phyloP scores from a whole-genome alignment of 352 stramenopile genomes.

The Phytophthora syringae region DNA sequence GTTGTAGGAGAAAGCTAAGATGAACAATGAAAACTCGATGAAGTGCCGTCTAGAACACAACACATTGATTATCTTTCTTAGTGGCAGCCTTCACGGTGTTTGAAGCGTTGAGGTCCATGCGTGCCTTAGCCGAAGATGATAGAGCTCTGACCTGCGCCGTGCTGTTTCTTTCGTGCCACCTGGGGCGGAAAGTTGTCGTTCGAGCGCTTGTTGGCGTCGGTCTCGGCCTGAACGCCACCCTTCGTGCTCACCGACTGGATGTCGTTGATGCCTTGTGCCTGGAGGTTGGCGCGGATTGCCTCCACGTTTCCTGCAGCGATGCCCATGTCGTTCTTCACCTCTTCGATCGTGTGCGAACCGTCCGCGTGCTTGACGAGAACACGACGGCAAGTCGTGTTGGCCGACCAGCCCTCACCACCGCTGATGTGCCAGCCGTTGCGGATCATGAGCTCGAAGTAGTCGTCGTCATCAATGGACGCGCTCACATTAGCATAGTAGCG shows the following conservation, averaged over 20 bases:
- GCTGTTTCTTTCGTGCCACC: conserved; percentile 79
- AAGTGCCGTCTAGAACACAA: neutral
- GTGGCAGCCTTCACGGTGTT: no score
- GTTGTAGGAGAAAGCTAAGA: neutral
- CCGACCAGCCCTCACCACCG: conserved; percentile 79
- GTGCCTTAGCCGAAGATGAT: conserved; percentile 80
- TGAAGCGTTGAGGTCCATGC: neutral
- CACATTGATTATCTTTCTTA: conserved; percentile 12
- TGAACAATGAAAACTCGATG: neutral
- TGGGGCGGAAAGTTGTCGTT: conserved; percentile 58
- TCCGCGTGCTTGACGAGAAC: conserved; percentile 90
- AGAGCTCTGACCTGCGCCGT: conserved; percentile 75
- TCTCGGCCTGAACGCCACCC: conserved; percentile 58
- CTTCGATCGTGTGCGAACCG: conserved; percentile 80
- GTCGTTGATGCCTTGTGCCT: conserved; percentile 69
- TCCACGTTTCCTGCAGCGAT: conserved; percentile 72
- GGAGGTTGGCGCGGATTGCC: conserved; percentile 80
- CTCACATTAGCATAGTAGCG: conserved; percentile 93
- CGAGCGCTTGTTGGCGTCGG: conserved; percentile 60
- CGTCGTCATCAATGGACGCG: conserved; percentile 90
- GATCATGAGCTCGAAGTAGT: conserved; percentile 95
- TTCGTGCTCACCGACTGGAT: conserved; percentile 50
- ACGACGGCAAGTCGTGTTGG: conserved; percentile 87
- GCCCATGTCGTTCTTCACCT: conserved; percentile 87
- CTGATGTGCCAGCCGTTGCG: conserved; percentile 90